phyloP scores from a whole-genome alignment of 2,329 filamentous ascomycete species.

The Talaromyces islandicus region DNA sequence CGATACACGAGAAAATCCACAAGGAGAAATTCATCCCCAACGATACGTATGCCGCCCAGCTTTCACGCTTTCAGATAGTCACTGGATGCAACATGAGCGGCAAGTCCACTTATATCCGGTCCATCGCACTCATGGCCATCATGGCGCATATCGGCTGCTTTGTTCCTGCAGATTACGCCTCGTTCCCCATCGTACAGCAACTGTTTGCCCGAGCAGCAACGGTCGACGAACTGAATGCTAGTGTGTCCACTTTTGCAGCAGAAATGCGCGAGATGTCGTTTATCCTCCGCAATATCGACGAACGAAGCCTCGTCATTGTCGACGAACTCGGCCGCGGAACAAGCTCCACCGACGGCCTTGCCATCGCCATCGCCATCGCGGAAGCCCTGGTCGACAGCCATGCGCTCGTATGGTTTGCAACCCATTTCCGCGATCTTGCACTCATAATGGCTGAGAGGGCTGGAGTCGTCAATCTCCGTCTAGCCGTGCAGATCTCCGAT shows the following conservation, averaged over 20 bases:
- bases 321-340: conserved; percentile 92
- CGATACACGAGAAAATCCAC: conserved; percentile 69
- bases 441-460: conserved; percentile 66
- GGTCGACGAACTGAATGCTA: conserved; percentile 82
- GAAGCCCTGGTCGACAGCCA: conserved; percentile 77
- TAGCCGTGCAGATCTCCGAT: conserved; percentile 62
- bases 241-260: conserved; percentile 85
- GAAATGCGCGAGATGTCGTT: conserved; percentile 97
- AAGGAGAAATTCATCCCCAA: conserved; percentile 72
- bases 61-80: conserved; percentile 83
- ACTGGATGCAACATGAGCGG: conserved; percentile 98
- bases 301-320: conserved; percentile 71
- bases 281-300: conserved; percentile 77
- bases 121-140: conserved; percentile 74
- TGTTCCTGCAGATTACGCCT: conserved; percentile 78
- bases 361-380: conserved; percentile 83
- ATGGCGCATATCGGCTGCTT: conserved; percentile 95
- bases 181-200: conserved; percentile 71
- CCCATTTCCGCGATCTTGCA: conserved; percentile 82
- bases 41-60: conserved; percentile 76
- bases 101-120: conserved; percentile 91
- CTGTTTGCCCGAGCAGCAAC: conserved; percentile 84
- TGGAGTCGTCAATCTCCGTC: conserved; percentile 77
- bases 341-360: conserved; percentile 78
- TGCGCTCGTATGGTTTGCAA: conserved; percentile 85